phyloP scores from a whole-genome alignment of 208 protist genomes.

The Acanthamoeba culbertsoni region DNA sequence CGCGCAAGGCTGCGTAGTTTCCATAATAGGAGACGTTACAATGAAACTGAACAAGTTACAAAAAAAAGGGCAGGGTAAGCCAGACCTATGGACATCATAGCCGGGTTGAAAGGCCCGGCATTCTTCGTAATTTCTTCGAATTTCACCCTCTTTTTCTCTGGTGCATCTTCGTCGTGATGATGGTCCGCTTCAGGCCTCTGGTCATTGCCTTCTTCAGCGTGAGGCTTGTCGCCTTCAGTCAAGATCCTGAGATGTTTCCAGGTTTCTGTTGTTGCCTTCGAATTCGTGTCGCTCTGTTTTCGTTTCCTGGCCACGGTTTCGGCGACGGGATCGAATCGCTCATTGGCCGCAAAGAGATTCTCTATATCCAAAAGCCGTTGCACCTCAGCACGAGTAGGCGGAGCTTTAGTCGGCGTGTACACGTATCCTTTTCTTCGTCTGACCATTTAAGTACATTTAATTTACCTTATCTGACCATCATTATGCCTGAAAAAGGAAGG shows the following conservation, averaged over 20 bases:
- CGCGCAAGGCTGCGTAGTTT: neutral
- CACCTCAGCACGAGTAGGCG: conserved; percentile 36
- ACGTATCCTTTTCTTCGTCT: neutral
- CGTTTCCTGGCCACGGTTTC: neutral
- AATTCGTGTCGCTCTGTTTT: neutral
- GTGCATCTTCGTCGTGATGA: neutral
- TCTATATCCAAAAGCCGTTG: conserved; percentile 41
- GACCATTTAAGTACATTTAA: neutral
- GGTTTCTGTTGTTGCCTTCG: neutral
- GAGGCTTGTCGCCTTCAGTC: neutral
- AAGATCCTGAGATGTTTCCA: conserved; percentile 47
- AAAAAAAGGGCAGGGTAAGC: neutral
- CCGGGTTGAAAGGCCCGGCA: neutral
- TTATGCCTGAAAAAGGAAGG: no score
- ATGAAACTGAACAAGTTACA: neutral
- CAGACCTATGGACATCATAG: neutral
- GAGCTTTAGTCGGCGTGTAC: neutral
- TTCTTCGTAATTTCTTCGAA: neutral
- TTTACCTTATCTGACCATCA: no score
- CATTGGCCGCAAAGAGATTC: neutral
- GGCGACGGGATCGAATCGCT: neutral
- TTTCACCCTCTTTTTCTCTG: neutral
- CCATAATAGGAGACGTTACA: neutral
- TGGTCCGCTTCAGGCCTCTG: no score
- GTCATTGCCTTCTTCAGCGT: neutral